Conservation (phyloP, 805 yeast species). For the Suhomyces prunicola region DNA sequence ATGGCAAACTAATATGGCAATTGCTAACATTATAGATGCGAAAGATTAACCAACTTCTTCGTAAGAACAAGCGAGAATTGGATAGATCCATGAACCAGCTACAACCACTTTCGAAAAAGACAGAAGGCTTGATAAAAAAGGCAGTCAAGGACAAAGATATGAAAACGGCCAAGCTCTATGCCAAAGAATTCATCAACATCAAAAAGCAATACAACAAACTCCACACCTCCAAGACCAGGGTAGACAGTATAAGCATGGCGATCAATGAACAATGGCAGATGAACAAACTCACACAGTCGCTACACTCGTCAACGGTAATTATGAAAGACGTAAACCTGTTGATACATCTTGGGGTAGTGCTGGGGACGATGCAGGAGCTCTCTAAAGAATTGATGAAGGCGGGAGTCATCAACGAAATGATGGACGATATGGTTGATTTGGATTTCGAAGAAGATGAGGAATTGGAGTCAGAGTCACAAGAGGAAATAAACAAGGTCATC, state of each 20-base stretch:
- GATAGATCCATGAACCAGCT: conserved; percentile 73
- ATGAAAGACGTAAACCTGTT: conserved; percentile 87
- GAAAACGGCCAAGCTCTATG: conserved; percentile 73
- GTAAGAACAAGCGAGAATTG: conserved; percentile 80
- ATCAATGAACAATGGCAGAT: conserved; percentile 88
- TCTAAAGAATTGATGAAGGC: conserved; percentile 83
- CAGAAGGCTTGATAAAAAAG: conserved; percentile 70
- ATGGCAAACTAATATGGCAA: not conserved
- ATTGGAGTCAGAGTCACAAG: conserved; percentile 62
- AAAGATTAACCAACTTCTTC: conserved; percentile 71
- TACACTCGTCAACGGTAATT: conserved; percentile 71
- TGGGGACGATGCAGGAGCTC: conserved; percentile 78
- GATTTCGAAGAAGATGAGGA: conserved; percentile 60
- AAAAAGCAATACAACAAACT: conserved; percentile 72
- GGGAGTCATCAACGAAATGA: conserved; percentile 91
- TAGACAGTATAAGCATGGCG: conserved; percentile 83
- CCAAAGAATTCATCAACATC: conserved; percentile 73
- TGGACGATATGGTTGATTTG: conserved; percentile 80
- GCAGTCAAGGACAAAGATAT: conserved; percentile 75
- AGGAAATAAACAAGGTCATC: conserved; percentile 60
- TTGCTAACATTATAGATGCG: conserved; percentile 44
- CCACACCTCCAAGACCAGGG: conserved; percentile 76
- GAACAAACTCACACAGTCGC: conserved; percentile 75
- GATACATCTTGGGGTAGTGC: conserved; percentile 74
- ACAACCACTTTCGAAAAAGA: conserved; percentile 61